These are phyloP conservation scores for Chlorella sp. DNA, from an alignment of 139 green algal species.

Conservation along the genomic window DNA sequence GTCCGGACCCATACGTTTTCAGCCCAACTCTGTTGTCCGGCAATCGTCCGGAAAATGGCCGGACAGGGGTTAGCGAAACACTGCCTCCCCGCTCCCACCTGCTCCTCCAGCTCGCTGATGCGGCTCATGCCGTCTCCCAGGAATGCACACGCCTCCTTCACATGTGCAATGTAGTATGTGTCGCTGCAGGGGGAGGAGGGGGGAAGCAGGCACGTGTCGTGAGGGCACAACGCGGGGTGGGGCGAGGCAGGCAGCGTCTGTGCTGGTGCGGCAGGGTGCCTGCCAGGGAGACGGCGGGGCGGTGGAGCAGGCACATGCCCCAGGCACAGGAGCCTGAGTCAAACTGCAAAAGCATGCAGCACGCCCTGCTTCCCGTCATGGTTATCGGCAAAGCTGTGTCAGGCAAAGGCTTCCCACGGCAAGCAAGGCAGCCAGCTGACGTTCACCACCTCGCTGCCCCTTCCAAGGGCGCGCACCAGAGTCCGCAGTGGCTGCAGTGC, in stretches of 20 bases:
- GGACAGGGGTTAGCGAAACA: too few relatives aligned
- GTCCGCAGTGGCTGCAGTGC: constrained; percentile 89
- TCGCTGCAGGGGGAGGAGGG: constrained; percentile 81
- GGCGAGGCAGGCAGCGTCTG: neutral
- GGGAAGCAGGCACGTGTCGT: neutral
- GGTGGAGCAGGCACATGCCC: neutral
- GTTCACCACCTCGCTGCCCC: neutral
- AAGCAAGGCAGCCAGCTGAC: neutral
- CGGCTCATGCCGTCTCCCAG: constrained; percentile 90
- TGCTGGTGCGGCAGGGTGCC: neutral
- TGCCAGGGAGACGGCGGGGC: too few relatives aligned
- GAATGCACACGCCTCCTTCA: constrained; percentile 97
- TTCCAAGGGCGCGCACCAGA: constrained; percentile 66
- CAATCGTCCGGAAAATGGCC: too few relatives aligned
- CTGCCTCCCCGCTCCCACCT: constrained; percentile 31
- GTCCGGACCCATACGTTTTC: too few relatives aligned
- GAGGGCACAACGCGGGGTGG: too few relatives aligned
- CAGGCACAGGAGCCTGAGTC: too few relatives aligned
- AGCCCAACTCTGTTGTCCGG: too few relatives aligned
- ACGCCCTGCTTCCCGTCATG: neutral
- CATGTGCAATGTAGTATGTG: constrained; percentile 95
- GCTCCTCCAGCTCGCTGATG: constrained; percentile 73
- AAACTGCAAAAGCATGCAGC: neutral
- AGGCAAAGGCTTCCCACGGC: too few relatives aligned
- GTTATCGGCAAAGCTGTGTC: neutral